Percentiles rank a stretch among this genome's conserved stretches.
Evolutionary conservation across 2,329 filamentous ascomycete genomes (phyloP).

Genomic region (Teratosphaeriaceae sp.): DNA sequence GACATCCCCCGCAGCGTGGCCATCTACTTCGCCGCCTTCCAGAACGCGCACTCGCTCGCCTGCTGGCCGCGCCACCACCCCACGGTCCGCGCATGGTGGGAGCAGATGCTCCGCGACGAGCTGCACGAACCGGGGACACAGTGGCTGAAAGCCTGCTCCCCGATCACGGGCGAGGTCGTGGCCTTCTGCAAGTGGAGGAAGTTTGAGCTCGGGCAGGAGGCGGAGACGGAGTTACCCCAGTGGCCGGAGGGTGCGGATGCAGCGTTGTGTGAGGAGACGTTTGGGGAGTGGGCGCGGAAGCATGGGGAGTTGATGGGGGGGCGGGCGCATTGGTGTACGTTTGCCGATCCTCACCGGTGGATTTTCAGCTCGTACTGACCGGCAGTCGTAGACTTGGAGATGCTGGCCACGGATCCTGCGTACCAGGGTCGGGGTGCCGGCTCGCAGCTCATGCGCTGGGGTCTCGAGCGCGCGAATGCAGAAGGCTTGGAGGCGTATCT

Average conservation of each 20-base stretch:
- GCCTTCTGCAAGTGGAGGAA: constrained; percentile 22
- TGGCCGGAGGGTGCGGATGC: constrained; percentile 22
- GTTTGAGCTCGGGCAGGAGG: constrained; percentile 13
- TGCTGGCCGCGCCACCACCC: constrained; percentile 22
- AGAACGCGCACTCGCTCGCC: constrained; percentile 22
- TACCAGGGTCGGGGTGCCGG: constrained; percentile 35
- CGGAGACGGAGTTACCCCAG: constrained; percentile 15
- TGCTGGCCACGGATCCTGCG: constrained; percentile 30
- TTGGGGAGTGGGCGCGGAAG: constrained; percentile 20
- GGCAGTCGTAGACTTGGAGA: constrained; percentile 22
- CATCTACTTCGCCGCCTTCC: constrained; percentile 25
- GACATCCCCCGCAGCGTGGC: constrained; percentile 17
- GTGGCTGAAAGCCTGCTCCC: constrained; percentile 21
- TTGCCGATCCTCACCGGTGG: neutral
- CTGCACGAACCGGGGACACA: constrained; percentile 16
- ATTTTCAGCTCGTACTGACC: no score
- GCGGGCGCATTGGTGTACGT: constrained; percentile 25
- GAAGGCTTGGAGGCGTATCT: constrained; percentile 31
- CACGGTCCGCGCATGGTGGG: constrained; percentile 19
- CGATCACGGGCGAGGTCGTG: constrained; percentile 12
- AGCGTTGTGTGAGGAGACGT: constrained; percentile 20
- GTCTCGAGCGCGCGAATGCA: constrained; percentile 31
- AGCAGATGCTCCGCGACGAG: constrained; percentile 18
- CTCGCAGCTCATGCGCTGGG: constrained; percentile 31
- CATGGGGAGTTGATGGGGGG: constrained; percentile 20